Conservation (phyloP, 306 rosid genomes). For the Pterocarpus macrocarpus region DNA sequence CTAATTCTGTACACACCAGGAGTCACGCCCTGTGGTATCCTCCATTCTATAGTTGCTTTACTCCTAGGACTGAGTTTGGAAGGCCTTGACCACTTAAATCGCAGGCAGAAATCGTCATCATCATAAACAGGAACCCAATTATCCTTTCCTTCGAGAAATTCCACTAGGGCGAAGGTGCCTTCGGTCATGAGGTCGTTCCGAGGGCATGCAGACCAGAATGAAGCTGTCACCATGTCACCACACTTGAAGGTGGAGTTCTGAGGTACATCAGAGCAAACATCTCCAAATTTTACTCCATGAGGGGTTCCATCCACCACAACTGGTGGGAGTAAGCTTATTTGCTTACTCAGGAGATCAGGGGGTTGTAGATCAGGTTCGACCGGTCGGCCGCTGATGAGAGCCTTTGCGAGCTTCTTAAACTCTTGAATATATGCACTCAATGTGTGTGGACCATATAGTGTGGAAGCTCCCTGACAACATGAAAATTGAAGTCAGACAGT, state of each 20-base stretch:
- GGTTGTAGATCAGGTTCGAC: constrained; percentile 82
- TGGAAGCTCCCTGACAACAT: constrained; percentile 82
- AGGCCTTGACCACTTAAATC: constrained; percentile 90
- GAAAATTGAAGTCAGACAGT: constrained; percentile 20
- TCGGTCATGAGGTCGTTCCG: constrained; percentile 94
- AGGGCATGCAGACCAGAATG: constrained; percentile 94
- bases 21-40: constrained; percentile 65
- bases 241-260: constrained; percentile 72
- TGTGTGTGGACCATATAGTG: constrained; percentile 90
- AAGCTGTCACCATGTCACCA: constrained; percentile 67
- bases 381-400: constrained; percentile 52
- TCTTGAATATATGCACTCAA: constrained; percentile 89
- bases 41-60: constrained; percentile 89
- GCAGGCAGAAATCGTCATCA: constrained; percentile 90
- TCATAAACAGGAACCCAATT: constrained; percentile 86
- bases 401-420: constrained; percentile 82
- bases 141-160: constrained; percentile 64
- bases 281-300: constrained; percentile 73
- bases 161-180: constrained; percentile 91
- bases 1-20: constrained; percentile 79
- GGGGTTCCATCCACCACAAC: constrained; percentile 82
- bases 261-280: constrained; percentile 69
- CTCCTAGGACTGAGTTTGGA: constrained; percentile 67
- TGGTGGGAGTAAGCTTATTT: constrained; percentile 82
- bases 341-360: constrained; percentile 78